Conservation (phyloP, 2,329 filamentous ascomycete genomes). For the Venturia carpophila region DNA sequence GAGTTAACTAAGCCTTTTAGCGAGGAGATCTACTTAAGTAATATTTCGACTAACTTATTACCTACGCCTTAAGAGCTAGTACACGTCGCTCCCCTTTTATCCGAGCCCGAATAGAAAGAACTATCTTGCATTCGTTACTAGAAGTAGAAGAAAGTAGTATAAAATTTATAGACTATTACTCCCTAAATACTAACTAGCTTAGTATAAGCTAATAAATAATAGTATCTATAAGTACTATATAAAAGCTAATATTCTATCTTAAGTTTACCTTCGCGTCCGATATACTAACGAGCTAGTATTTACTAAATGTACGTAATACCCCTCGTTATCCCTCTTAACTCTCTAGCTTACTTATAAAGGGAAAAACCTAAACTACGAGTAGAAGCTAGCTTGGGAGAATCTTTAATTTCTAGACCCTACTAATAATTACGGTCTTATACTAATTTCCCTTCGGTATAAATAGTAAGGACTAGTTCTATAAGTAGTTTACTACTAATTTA, state of each 20-base stretch:
- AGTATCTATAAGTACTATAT: not conserved
- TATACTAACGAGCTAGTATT: slow-evolving; percentile 17
- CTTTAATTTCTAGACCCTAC: slow-evolving; percentile 9
- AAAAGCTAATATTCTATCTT: slow-evolving; percentile 13
- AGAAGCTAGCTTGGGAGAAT: slow-evolving; percentile 16
- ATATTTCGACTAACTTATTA: slow-evolving; percentile 7
- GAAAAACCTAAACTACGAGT: slow-evolving; percentile 14
- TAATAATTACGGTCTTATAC: slow-evolving; percentile 12
- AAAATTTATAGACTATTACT: not conserved
- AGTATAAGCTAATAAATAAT: slow-evolving; percentile 14
- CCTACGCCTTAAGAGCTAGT: slow-evolving; percentile 1
- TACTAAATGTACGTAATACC: slow-evolving; percentile 15
- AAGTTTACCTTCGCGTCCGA: slow-evolving; percentile 10
- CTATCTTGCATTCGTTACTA: slow-evolving; percentile 9
- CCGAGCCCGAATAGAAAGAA: slow-evolving; percentile 11
- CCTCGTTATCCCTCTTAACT: slow-evolving; percentile 10
- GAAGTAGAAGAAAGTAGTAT: slow-evolving; percentile 15
- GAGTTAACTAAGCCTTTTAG: not conserved
- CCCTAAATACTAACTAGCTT: slow-evolving; percentile 1
- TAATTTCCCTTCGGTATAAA: slow-evolving; percentile 8
- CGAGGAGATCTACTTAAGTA: slow-evolving; percentile 13
- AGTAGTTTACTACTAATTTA: slow-evolving; percentile 10
- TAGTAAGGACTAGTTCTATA: slow-evolving; percentile 13
- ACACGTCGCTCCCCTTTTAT: slow-evolving; percentile 4
- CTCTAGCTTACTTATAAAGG: slow-evolving; percentile 7